Evolutionary conservation across 495 filamentous ascomycete genomes (phyloP).

Genomic region (Clavariopsis aquatica): DNA sequence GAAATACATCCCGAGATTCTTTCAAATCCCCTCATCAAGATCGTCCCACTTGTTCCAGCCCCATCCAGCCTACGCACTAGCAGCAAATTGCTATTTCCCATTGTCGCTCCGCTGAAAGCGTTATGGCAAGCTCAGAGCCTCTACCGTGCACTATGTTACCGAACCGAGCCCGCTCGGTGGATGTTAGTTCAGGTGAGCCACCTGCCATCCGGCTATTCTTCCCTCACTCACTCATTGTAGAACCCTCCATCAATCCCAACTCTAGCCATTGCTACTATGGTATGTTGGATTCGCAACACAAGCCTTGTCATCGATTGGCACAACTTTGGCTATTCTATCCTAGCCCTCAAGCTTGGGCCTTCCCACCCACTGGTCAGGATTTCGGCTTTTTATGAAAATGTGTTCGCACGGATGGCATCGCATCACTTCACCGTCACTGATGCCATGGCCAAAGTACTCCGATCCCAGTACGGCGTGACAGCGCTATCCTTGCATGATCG

Average conservation of each 20-base stretch:
- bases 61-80: constrained; percentile 65
- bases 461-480: constrained; percentile 59
- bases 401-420: constrained; percentile 66
- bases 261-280: constrained; percentile 68
- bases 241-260: constrained; percentile 97
- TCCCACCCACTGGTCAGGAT: constrained; percentile 74
- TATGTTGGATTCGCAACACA: constrained; percentile 77
- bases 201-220: not conserved
- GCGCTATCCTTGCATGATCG: constrained; percentile 79
- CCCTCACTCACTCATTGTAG: constrained; percentile 46
- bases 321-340: constrained; percentile 97
- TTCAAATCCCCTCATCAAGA: constrained; percentile 62
- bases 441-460: constrained; percentile 78
- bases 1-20: constrained; percentile 75
- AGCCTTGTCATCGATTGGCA: constrained; percentile 95
- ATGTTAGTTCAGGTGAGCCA: constrained; percentile 71
- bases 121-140: constrained; percentile 74
- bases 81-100: constrained; percentile 72
- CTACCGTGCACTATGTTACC: constrained; percentile 69
- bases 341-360: constrained; percentile 65
- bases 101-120: constrained; percentile 84
- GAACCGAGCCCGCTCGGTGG: constrained; percentile 70
- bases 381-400: constrained; percentile 73
- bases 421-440: constrained; percentile 84
- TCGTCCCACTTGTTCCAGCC: constrained; percentile 64